These are phyloP conservation scores for Rosa chinensis DNA, from an alignment of 306 rosid genomes.

Conservation along the genomic window DNA sequence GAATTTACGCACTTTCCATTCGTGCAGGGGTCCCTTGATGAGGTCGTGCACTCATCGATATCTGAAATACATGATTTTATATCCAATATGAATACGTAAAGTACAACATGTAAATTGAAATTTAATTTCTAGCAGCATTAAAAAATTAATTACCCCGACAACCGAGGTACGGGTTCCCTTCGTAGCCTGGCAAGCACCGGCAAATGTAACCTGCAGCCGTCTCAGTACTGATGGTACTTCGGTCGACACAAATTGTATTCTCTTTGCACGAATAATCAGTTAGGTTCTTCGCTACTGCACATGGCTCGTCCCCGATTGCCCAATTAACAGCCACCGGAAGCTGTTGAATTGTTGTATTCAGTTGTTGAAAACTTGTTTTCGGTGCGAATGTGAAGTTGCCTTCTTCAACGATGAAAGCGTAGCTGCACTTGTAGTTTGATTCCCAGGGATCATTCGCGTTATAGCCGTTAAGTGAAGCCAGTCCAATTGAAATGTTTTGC, in stretches of 20 bases:
- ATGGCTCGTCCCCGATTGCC: conserved; percentile 24
- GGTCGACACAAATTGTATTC: neutral
- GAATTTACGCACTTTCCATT: neutral
- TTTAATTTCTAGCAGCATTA: too few relatives aligned
- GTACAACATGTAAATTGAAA: too few relatives aligned
- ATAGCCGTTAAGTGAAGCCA: neutral
- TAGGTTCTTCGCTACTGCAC: neutral
- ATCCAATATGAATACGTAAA: neutral
- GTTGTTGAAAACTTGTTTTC: neutral
- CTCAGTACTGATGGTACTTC: neutral
- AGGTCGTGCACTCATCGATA: conserved; percentile 32
- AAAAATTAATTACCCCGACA: conserved; percentile 10
- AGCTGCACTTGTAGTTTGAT: conserved; percentile 21
- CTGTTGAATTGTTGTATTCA: neutral
- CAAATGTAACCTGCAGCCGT: conserved; percentile 3
- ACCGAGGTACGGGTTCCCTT: conserved; percentile 29
- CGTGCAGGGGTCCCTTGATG: neutral
- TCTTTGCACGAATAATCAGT: neutral
- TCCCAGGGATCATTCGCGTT: neutral
- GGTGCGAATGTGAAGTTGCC: too few relatives aligned
- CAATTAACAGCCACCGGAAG: conserved; percentile 27
- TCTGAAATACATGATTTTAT: conserved; percentile 20
- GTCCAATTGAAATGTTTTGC: neutral
- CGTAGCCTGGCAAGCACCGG: conserved; percentile 7
- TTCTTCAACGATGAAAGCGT: neutral